Evolutionary conservation across 2,329 filamentous ascomycete species (phyloP).

Genomic region (Colletotrichum paranaense): DNA sequence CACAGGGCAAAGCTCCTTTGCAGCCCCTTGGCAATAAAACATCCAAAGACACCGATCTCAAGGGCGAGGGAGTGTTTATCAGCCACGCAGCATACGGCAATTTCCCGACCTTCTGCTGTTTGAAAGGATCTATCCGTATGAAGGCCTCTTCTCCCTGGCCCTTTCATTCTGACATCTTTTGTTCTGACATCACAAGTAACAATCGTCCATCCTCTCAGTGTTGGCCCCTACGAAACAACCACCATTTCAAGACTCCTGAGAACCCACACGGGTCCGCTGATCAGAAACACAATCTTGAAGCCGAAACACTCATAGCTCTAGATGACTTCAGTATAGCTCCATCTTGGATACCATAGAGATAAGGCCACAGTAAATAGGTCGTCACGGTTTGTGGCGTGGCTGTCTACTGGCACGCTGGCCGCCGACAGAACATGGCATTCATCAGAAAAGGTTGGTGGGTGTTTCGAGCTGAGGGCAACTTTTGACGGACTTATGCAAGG

Average conservation of each 20-base stretch:
- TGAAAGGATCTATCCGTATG: no score
- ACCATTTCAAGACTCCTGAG: neutral
- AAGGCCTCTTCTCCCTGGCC: neutral
- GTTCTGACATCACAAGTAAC: neutral
- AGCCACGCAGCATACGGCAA: neutral
- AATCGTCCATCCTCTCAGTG: neutral
- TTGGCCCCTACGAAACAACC: neutral
- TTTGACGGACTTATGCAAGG: neutral
- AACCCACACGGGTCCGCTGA: conserved; percentile 17
- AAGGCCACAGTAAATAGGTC: neutral
- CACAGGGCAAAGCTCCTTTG: neutral
- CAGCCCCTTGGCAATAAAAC: conserved; percentile 23
- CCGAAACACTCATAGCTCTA: conserved; percentile 15
- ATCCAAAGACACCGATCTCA: neutral
- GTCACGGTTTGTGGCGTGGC: no score
- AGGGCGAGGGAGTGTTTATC: neutral
- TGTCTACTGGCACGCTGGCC: neutral
- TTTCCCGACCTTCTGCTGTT: neutral
- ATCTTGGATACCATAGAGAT: neutral
- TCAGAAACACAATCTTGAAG: conserved; percentile 20
- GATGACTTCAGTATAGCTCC: conserved; percentile 7
- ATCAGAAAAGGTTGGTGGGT: neutral
- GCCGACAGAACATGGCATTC: neutral
- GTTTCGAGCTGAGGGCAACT: neutral
- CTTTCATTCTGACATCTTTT: neutral